Percentiles rank a stretch among this genome's conserved stretches.
phyloP scores from a whole-genome alignment of 805 yeast genomes.

The Huiozyma sinensis region DNA sequence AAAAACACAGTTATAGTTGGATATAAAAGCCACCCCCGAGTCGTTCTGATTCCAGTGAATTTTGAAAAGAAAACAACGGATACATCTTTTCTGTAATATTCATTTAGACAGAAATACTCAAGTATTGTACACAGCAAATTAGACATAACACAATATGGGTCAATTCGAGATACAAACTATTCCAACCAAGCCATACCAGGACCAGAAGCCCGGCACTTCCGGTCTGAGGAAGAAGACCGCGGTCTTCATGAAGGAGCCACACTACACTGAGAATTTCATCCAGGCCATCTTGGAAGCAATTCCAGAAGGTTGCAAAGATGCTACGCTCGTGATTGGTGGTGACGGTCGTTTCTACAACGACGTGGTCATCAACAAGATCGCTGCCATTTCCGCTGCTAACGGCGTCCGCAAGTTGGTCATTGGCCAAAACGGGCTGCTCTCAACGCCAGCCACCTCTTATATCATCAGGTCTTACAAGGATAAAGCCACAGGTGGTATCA shows the following conservation, averaged over 20 bases:
- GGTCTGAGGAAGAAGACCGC: slow-evolving; percentile 88
- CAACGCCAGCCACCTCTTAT: slow-evolving; percentile 96
- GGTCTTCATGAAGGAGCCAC: slow-evolving; percentile 58
- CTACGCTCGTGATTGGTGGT: slow-evolving; percentile 88
- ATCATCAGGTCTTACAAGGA: slow-evolving; percentile 58
- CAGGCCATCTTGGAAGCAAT: slow-evolving; percentile 78
- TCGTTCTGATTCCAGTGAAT: no score
- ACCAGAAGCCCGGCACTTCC: slow-evolving; percentile 97
- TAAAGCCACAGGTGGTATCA: slow-evolving; percentile 84
- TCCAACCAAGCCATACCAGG: slow-evolving; percentile 65
- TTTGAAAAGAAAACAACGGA: no score
- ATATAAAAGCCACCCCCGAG: no score
- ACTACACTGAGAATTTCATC: slow-evolving; percentile 89
- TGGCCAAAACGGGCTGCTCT: slow-evolving; percentile 79
- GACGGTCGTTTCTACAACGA: slow-evolving; percentile 92
- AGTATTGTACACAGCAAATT: not conserved
- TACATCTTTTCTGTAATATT: no score
- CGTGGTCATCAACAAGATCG: slow-evolving; percentile 69
- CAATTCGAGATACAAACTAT: slow-evolving; percentile 25
- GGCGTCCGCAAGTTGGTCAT: slow-evolving; percentile 77
- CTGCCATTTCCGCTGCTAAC: slow-evolving; percentile 79
- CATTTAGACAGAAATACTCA: no score
- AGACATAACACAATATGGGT: not conserved
- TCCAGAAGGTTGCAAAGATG: slow-evolving; percentile 72
- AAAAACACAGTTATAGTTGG: no score